Conservation (phyloP, 2,329 filamentous ascomycete genomes). For the Sclerotinia borealis region DNA sequence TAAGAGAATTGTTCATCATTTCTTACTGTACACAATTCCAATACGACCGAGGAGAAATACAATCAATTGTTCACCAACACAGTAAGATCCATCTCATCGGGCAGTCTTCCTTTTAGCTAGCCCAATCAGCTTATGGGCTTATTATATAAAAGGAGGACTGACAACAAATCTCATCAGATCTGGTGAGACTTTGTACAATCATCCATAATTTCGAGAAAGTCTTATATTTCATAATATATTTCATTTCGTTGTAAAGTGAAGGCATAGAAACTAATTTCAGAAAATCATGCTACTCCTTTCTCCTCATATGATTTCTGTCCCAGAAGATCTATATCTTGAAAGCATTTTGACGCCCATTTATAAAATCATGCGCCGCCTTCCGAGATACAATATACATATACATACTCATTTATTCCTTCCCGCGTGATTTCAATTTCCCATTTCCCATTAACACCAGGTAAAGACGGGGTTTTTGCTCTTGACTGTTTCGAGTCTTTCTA, state of each 20-base stretch:
- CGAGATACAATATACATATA: constrained; percentile 9
- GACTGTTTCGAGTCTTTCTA: constrained; percentile 90
- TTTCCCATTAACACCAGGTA: constrained; percentile 74
- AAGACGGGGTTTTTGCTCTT: constrained; percentile 95
- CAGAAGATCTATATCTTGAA: constrained; percentile 12
- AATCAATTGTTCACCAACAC: not conserved
- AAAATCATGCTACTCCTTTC: not conserved
- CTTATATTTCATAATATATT: not conserved
- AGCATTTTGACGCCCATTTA: constrained; percentile 8
- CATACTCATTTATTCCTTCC: not conserved
- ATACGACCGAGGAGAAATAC: not conserved
- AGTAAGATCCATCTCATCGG: not conserved
- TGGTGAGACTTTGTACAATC: not conserved
- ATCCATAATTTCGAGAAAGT: not conserved
- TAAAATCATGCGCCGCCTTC: constrained; percentile 1
- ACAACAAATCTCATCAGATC: not conserved
- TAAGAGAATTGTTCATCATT: not conserved
- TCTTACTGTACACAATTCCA: not conserved
- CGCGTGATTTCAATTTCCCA: constrained; percentile 1
- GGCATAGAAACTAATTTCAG: not conserved
- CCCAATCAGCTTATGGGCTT: not conserved
- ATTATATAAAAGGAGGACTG: not conserved
- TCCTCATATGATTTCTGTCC: constrained; percentile 1
- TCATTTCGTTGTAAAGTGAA: not conserved
- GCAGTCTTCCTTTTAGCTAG: not conserved